Base-by-base conservation (phyloP, 108 stramenopile species). In the Thalassiosira profunda region DNA sequence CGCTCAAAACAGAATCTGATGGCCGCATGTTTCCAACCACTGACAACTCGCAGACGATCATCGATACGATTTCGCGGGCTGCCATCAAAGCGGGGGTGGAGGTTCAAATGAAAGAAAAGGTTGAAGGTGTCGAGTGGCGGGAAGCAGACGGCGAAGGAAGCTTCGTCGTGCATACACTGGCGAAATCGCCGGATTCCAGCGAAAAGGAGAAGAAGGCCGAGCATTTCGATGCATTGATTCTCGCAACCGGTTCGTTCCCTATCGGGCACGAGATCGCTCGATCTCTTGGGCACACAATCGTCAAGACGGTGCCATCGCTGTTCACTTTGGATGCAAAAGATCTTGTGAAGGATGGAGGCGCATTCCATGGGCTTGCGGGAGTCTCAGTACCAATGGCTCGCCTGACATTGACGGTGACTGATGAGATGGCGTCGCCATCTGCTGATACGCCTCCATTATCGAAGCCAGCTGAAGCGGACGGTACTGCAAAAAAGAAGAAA, bases 11-110 rank as follows among this genome's bases (percentile, higher is more conserved):
- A 17, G 98, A 98, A 64, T 59, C 56, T 8, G 98, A 98, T 76
- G 89, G 98, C 11, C 90, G 98, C 24, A 97, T 97, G 95, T 98
- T 98, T 70, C 98, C 98, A 9, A 61, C 56, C 5, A 94, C 96
- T 21, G 97, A 98, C 66, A 68, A 83, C 30, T 90, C 91, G n/a
- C 85, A 86, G 63, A 97, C 98, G 2, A 89, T 98, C 25, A 85
- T 97, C 42, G 86, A 96, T 71, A 65, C 80, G 14, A 70, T 98
- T 28, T 26, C 66, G 44, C 44, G 60, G 6, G 82, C 96, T 9
- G 96, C 97, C 2, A 43, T 60, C 8, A 36, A 72, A 10, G 85
- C 82, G 6, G 84, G 87, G 8, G 95, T 95, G 1, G 59, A 84
- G 8, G 77, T 96, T 29, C 70, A 68, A 23, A 47, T 29, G 1